Conservation (phyloP, 495 filamentous ascomycete genomes). For the Neurospora terricola region DNA sequence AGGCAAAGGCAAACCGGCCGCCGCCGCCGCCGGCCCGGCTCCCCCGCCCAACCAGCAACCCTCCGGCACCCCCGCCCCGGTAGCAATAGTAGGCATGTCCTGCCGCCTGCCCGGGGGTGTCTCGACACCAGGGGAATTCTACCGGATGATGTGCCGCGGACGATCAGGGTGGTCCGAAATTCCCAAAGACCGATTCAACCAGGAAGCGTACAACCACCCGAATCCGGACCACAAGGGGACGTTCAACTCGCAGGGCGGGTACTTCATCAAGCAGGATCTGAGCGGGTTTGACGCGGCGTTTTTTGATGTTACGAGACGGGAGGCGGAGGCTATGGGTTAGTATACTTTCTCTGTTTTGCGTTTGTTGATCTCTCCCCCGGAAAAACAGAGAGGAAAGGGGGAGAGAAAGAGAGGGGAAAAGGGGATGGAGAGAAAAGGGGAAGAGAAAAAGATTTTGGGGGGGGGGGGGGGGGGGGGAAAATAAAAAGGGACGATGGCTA, state of each 20-base stretch:
- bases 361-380: neutral
- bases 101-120: constrained; percentile 40
- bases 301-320: constrained; percentile 38
- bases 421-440: neutral
- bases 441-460: neutral
- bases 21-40: constrained; percentile 10
- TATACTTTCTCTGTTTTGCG: neutral
- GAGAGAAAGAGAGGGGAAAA: neutral
- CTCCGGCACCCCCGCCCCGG: constrained; percentile 14
- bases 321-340: constrained; percentile 39
- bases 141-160: constrained; percentile 32
- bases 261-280: constrained; percentile 44
- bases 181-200: constrained; percentile 56
- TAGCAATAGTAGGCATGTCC: constrained; percentile 38
- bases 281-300: constrained; percentile 42
- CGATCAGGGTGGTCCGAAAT: constrained; percentile 34
- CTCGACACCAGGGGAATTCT: constrained; percentile 32
- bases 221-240: constrained; percentile 31
- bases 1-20: no score
- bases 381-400: neutral
- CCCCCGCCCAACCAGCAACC: constrained; percentile 4
- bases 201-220: constrained; percentile 59
- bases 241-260: constrained; percentile 38
- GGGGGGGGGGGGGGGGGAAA: neutral
- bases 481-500: neutral